Evolutionary conservation across 2,329 filamentous ascomycete species (phyloP), one percentile per base, ranked within the genome.

Genomic region (Ophiostoma himal-ulmi): DNA sequence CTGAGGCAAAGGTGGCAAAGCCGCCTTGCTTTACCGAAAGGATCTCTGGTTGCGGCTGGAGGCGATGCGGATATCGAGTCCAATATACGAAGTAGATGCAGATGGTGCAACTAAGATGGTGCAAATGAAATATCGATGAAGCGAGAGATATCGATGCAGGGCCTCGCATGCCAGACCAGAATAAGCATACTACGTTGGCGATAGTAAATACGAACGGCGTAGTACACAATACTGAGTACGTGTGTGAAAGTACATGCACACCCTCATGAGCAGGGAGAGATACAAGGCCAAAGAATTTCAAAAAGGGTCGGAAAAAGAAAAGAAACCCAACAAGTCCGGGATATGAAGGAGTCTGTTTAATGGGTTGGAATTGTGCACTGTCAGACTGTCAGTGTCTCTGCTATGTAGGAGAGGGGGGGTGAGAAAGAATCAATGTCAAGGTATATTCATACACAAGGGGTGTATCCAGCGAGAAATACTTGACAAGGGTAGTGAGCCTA

Each of bases 21-120:
- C 3, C 13, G 48, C 48, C 52, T 8, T 57, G 22, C n/a, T 57
- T 11, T 26, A 26, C 17, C 52, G 52, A 57, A 26, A 26, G 52
- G 22, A 57, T 57, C n/a, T 57, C 7, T 57, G 52, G 52, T 57
- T 57, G 52, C 52, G 22, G 52, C 52, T 57, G 52, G 44, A 48
- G n/a, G 48, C 11, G n/a, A 26, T 22, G 52, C n/a, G 22, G 52
- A 57, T 57, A 57, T 57, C 52, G 52, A 57, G 52, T 57, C 22
- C 48, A 22, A 13, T 57, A 30, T 26, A 48, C 8, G 44, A 13
- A 11, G 52, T 6, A 54, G 52, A 57, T 22, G 52, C 11, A 22
- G 52, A 57, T 57, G 52, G 30, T 17, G 17, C n/a, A 48, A 20
- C 2, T 13, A 30, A 57, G 13, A 44, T 44, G 14, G 41, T 44